Evolutionary conservation across 768 basidiomycete genomes (phyloP).

Genomic region (Tylopilus subfusipes): DNA sequence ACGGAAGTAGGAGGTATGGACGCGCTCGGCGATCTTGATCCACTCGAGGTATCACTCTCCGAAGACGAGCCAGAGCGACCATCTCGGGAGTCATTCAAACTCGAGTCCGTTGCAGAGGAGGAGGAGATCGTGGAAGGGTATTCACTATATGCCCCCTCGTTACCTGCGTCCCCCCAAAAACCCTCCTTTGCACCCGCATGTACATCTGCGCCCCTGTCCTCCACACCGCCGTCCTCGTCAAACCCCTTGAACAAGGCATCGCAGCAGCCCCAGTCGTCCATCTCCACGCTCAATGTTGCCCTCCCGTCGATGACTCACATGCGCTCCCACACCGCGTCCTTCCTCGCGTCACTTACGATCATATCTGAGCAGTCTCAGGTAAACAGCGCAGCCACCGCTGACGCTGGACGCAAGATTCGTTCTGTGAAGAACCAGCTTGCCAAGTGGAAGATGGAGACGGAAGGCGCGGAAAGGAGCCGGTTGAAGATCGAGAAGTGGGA

Average conservation of each 20-base stretch:
- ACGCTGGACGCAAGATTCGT: slow-evolving; percentile 82
- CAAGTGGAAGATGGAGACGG: slow-evolving; percentile 78
- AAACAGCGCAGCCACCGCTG: slow-evolving; percentile 78
- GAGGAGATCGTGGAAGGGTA: slow-evolving; percentile 39
- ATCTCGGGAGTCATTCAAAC: slow-evolving; percentile 26
- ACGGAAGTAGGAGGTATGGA: slow-evolving; percentile 77
- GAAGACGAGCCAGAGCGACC: slow-evolving; percentile 30
- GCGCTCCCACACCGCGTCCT: slow-evolving; percentile 69
- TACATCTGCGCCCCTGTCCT: slow-evolving; percentile 46
- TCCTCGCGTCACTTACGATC: slow-evolving; percentile 69
- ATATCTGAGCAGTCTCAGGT: slow-evolving; percentile 89
- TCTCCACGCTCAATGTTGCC: slow-evolving; percentile 30
- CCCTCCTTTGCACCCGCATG: slow-evolving; percentile 53
- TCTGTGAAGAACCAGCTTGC: slow-evolving; percentile 81
- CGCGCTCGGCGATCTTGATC: slow-evolving; percentile 65
- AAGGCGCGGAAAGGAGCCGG: slow-evolving; percentile 79
- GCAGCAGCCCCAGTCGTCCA: slow-evolving; percentile 27
- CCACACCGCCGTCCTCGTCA: slow-evolving; percentile 41
- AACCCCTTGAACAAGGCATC: slow-evolving; percentile 22
- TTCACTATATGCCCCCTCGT: slow-evolving; percentile 37
- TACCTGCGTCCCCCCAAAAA: slow-evolving; percentile 49
- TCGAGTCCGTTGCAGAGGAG: slow-evolving; percentile 41
- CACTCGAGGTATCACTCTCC: slow-evolving; percentile 42
- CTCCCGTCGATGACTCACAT: slow-evolving; percentile 68
- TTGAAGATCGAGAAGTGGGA: slow-evolving; percentile 80